phyloP scores from a whole-genome alignment of 148 eudicot genomes.

The Chenopodium berlandieri region DNA sequence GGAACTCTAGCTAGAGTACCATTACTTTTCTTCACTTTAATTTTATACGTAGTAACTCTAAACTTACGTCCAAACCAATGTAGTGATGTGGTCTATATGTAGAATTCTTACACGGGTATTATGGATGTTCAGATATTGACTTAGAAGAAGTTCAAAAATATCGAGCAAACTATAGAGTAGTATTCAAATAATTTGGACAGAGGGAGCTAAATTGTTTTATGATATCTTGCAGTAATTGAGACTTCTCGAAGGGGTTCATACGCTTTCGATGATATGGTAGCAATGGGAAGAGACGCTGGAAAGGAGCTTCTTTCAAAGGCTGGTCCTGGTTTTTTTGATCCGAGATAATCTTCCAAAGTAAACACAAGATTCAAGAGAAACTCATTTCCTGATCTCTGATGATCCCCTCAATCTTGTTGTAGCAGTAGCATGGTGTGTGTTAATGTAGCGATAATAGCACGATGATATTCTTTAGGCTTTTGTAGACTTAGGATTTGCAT shows the following conservation, averaged over 20 bases:
- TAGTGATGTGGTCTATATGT: neutral
- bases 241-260: constrained; percentile 75
- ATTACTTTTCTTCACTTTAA: neutral
- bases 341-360: constrained; percentile 32
- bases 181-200: neutral
- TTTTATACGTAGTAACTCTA: neutral
- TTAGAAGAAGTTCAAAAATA: too few species aligned
- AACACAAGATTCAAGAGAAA: neutral
- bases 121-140: too few species aligned
- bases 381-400: neutral
- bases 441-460: neutral
- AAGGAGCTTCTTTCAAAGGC: constrained; percentile 77
- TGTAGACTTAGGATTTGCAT: constrained; percentile 15
- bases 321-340: constrained; percentile 82
- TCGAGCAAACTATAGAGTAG: neutral
- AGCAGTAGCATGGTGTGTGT: constrained; percentile 12
- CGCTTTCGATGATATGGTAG: constrained; percentile 69
- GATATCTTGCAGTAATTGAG: constrained; percentile 42
- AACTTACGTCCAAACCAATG: too few species aligned
- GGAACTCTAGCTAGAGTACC: neutral
- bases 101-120: too few species aligned
- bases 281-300: constrained; percentile 91
- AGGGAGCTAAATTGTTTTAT: constrained; percentile 6
- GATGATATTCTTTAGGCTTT: neutral
- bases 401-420: constrained; percentile 4